These are phyloP conservation scores for Blastobotrys chiropterorum DNA, from an alignment of 805 yeast species.

Conservation along the genomic window DNA sequence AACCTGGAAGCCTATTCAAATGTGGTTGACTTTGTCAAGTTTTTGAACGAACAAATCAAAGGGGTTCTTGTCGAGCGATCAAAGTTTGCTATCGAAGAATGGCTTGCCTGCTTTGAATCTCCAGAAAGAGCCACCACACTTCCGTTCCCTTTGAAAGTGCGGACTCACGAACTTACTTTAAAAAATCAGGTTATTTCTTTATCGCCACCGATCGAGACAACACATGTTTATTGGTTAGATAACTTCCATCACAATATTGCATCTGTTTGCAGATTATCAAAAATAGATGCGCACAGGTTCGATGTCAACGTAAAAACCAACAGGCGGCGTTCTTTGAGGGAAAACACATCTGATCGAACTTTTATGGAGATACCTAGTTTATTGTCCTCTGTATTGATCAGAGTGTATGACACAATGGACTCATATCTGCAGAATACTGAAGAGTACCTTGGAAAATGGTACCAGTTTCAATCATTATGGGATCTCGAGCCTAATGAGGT, in stretches of 20 bases:
- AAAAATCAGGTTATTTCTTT: constrained; percentile 24
- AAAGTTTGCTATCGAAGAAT: constrained; percentile 15
- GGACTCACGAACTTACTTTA: constrained; percentile 23
- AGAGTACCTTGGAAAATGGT: constrained; percentile 47
- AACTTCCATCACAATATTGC: constrained; percentile 17
- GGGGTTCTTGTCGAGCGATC: constrained; percentile 29
- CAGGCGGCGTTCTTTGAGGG: background rate
- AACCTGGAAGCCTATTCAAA: constrained; percentile 35
- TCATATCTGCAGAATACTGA: constrained; percentile 26
- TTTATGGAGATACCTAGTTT: constrained; percentile 12
- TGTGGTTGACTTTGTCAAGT: constrained; percentile 28
- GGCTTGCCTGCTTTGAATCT: constrained; percentile 20
- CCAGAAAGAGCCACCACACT: constrained; percentile 4
- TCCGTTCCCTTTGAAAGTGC: constrained; percentile 9
- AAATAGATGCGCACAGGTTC: constrained; percentile 15
- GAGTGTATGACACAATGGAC: constrained; percentile 32
- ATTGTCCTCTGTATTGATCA: constrained; percentile 17
- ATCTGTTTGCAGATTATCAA: constrained; percentile 11
- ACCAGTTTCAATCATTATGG: constrained; percentile 52
- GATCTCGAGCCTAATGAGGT: constrained; percentile 43
- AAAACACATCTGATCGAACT: background rate
- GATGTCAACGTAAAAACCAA: constrained; percentile 6
- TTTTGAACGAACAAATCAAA: constrained; percentile 32
- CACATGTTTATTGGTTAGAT: constrained; percentile 19
- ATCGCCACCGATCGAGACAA: constrained; percentile 24